Conservation (phyloP, 2,329 filamentous ascomycete genomes). For the Cladophialophora immunda region DNA sequence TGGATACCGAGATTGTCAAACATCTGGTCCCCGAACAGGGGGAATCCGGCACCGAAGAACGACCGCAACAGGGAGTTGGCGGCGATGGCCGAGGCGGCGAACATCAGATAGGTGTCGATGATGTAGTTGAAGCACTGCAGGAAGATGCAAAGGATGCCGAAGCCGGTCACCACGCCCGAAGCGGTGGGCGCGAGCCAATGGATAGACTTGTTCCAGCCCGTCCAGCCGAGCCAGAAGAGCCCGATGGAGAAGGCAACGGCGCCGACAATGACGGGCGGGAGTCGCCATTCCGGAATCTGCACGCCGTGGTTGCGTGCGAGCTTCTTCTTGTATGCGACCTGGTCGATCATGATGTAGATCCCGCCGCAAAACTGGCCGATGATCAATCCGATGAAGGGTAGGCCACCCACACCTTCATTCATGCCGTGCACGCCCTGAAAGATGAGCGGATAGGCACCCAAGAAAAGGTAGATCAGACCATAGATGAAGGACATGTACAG, state of each 20-base stretch:
- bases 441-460: conserved; percentile 48
- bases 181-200: conserved; percentile 53
- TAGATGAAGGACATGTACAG: conserved; percentile 50
- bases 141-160: conserved; percentile 67
- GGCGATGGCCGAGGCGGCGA: conserved; percentile 76
- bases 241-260: conserved; percentile 64
- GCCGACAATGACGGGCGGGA: conserved; percentile 63
- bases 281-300: conserved; percentile 65
- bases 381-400: conserved; percentile 88
- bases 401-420: conserved; percentile 72
- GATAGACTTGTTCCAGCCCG: conserved; percentile 60
- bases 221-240: conserved; percentile 82
- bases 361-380: conserved; percentile 75
- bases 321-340: conserved; percentile 74
- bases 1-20: conserved; percentile 70
- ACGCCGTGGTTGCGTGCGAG: conserved; percentile 70
- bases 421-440: conserved; percentile 69
- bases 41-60: conserved; percentile 28
- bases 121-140: conserved; percentile 67
- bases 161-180: conserved; percentile 63
- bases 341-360: conserved; percentile 67
- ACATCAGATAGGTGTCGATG: conserved; percentile 67
- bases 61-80: conserved; percentile 71
- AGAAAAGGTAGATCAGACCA: conserved; percentile 44
- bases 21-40: conserved; percentile 70